Percentiles rank a stretch among this genome's conserved stretches.
These are phyloP conservation scores for cucumber (Cucumis sativus) DNA, from an alignment of 306 rosid species.

Conservation along the genomic window Cucumber_9930_V3 NC_026655.2:26518001-26518500, in stretches of 20 bases:
- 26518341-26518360: too few species aligned
- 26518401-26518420: neutral
- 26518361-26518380: too few species aligned
- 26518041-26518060: neutral
- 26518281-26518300: neutral
- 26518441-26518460: neutral
- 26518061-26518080: neutral
- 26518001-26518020: neutral
- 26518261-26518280: neutral
- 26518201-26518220: neutral
- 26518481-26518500: neutral
- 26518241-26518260: neutral
- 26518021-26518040: neutral
- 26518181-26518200: neutral
- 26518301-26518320: neutral
- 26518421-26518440: too few species aligned
- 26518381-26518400: neutral
- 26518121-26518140: neutral
- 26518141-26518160: neutral
- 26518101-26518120: neutral
- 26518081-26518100: neutral
- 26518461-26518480: neutral
- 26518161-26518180: neutral
- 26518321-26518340: too few species aligned
- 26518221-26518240: neutral